Conservation (phyloP, 768 basidiomycete genomes). For the Steccherinum ochraceum region DNA sequence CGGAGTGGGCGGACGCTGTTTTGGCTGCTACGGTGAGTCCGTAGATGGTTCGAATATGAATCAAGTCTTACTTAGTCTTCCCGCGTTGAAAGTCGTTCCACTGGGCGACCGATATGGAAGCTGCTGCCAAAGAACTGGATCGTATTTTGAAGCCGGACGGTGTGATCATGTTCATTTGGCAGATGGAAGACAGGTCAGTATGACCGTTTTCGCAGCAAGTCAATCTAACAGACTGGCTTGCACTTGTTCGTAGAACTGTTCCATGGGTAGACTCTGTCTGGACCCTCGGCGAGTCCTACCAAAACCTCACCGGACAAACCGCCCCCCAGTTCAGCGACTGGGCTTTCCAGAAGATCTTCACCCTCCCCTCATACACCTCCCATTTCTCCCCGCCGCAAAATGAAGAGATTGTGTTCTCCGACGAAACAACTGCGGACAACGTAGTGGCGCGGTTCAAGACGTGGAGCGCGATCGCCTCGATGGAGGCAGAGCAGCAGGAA, state of each 20-base stretch:
- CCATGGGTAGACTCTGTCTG: background rate
- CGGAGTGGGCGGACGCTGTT: background rate
- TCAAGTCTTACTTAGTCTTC: too few relatives aligned
- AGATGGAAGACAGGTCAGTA: background rate
- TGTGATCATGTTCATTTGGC: background rate
- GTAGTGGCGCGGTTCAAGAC: background rate
- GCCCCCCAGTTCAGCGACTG: background rate
- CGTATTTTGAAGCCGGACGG: background rate
- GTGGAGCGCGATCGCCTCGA: background rate
- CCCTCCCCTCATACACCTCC: background rate
- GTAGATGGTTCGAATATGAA: too few relatives aligned
- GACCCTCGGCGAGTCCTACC: background rate
- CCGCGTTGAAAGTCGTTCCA: background rate
- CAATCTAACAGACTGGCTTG: too few relatives aligned
- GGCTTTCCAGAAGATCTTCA: background rate
- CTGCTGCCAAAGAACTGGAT: background rate
- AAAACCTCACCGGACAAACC: background rate
- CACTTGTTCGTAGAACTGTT: background rate
- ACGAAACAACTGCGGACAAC: background rate
- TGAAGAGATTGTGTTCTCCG: background rate
- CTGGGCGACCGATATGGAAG: background rate
- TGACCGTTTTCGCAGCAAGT: too few relatives aligned
- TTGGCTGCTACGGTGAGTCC: background rate
- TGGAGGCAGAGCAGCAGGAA: background rate
- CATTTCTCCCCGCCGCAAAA: background rate